A percentile compares a stretch with the other conserved stretches of the same genome.
phyloP scores from a whole-genome alignment of 2,329 filamentous ascomycete genomes.

The Pseudogymnoascus sp. region DNA sequence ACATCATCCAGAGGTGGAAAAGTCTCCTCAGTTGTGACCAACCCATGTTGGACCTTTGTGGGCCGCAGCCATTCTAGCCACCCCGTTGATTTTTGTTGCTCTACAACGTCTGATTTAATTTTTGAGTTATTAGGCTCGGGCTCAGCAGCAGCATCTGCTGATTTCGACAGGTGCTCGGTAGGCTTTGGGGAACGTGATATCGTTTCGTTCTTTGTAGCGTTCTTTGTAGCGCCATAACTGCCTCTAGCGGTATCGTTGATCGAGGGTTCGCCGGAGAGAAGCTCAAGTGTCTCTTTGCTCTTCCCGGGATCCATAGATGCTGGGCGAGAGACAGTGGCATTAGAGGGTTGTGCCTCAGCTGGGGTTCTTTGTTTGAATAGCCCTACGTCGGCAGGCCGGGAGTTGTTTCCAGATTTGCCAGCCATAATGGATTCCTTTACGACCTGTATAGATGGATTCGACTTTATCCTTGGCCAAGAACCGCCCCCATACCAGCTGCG shows the following conservation, averaged over 20 bases:
- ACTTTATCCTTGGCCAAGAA: conserved; percentile 49
- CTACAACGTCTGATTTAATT: neutral
- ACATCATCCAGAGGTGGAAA: neutral
- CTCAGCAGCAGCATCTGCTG: neutral
- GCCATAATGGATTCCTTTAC: conserved; percentile 53
- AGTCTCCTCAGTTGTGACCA: neutral
- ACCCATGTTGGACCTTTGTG: neutral
- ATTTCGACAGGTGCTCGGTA: neutral
- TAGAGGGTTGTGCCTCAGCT: neutral
- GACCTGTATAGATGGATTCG: conserved; percentile 49
- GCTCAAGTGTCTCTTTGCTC: conserved; percentile 27
- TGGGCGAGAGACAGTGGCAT: conserved; percentile 19
- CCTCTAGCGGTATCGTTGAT: neutral
- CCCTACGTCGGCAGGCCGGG: conserved; percentile 22
- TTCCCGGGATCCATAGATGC: conserved; percentile 29
- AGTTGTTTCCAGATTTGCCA: conserved; percentile 29
- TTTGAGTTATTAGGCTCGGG: neutral
- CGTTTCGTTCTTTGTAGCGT: neutral
- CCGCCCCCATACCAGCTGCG: conserved; percentile 50
- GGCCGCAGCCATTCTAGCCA: conserved; percentile 6
- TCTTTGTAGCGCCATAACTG: neutral
- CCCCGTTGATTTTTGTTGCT: neutral
- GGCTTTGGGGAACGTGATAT: neutral
- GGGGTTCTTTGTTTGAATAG: conserved; percentile 24
- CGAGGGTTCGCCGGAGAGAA: neutral